Evolutionary conservation across 768 basidiomycete species (phyloP), one percentile per base, ranked within the genome.

Genomic region (Tricholoma sp.): DNA sequence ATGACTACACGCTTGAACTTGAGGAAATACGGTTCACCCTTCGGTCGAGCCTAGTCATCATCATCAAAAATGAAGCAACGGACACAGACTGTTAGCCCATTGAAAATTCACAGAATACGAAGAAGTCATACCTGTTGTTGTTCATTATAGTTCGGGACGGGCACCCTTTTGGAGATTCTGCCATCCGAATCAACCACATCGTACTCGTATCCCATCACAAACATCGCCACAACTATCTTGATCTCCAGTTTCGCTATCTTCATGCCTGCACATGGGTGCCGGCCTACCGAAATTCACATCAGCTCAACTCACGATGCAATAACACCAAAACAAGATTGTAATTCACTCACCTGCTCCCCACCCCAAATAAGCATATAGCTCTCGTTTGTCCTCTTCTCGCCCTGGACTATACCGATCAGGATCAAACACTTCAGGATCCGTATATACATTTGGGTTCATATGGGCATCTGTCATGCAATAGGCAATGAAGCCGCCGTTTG

Each of bases 161-260:
- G 45, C 11, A 46, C 1, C 45, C 49, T 29, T 18, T 60, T 59
- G 4, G 63, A 62, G 51, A 58, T 62, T 8, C 64, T 61, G 3
- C 72, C 72, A 39, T 58, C 39, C 1, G 29, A 58, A 52, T 75
- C 68, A 18, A 75, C 71, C 8, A 71, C 51, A 1, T 67, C 64
- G 45, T 67, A 73, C 2, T 74, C 68, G 53, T 65, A 74, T 11
- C 67, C 65, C 1, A 63, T 41, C 10, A 74, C 59, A 19, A 74
- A 61, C n/a, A 73, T 54, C 2, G 73, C 69, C 14, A 70, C 57
- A 24, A 73, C 66, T 6, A 72, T 45, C 59, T 74, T 74, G 37
- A 74, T 64, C 51, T 74, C 71, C 5, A 74, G 57, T 57, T 74
- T 74, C 6, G 73, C 72, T 11, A 73, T 54, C 57, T 67, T 69